Percentiles rank a stretch among this genome's conserved stretches.
Conservation (phyloP, 345 rosid species). For the Aquilaria yunnanensis region DNA sequence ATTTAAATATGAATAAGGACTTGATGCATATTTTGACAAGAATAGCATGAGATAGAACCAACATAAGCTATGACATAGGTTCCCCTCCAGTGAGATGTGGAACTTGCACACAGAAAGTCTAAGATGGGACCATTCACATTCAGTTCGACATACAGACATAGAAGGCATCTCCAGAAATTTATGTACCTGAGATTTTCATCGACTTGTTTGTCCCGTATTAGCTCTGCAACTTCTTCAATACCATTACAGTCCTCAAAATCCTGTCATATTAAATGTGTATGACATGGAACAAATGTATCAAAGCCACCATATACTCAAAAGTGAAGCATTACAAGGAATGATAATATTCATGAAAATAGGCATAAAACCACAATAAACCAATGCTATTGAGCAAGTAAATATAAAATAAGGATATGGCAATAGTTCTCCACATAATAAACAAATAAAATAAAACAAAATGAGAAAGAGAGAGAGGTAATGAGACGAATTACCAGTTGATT, state of each 20-base stretch:
- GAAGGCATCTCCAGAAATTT: neutral
- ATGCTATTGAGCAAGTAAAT: neutral
- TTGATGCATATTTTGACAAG: neutral
- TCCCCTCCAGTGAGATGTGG: too few species aligned
- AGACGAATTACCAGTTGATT: constrained; percentile 72
- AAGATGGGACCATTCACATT: too few species aligned
- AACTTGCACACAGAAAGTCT: too few species aligned
- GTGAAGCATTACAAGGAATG: neutral
- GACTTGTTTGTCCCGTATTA: constrained; percentile 78
- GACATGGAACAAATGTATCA: neutral
- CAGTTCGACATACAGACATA: too few species aligned
- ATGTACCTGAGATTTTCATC: constrained; percentile 90
- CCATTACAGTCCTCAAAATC: constrained; percentile 89
- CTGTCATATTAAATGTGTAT: constrained; percentile 22
- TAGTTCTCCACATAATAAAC: neutral
- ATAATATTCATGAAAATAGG: neutral
- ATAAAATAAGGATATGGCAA: neutral
- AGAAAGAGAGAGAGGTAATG: neutral
- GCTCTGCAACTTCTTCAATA: constrained; percentile 83
- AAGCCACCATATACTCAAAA: neutral
- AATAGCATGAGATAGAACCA: neutral
- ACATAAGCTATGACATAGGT: constrained; percentile 1
- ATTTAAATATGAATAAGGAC: neutral
- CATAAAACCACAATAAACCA: neutral
- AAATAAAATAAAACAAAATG: neutral